These are phyloP conservation scores for Hanseniaspora mollemarum DNA, from an alignment of 805 yeast species.

Conservation along the genomic window DNA sequence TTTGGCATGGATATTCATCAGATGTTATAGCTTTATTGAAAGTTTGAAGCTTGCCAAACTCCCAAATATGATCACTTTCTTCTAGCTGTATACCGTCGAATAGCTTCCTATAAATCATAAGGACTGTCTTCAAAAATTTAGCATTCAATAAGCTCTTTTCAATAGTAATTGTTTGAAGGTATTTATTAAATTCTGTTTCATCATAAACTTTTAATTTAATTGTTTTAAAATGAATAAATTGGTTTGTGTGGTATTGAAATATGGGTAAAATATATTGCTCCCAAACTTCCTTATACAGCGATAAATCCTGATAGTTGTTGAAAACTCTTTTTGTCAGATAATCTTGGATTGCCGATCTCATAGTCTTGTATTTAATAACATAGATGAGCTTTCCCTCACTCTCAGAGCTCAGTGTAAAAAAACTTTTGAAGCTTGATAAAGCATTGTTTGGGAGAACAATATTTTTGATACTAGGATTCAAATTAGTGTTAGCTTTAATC, in stretches of 20 bases:
- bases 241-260: constrained; percentile 20
- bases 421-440: not conserved
- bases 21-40: not conserved
- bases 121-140: not conserved
- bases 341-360: not conserved
- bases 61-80: constrained; percentile 1
- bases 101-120: constrained; percentile 5
- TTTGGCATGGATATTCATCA: not conserved
- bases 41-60: not conserved
- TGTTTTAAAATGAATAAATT: constrained; percentile 8
- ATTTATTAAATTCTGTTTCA: constrained; percentile 1
- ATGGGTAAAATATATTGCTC: constrained; percentile 19
- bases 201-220: constrained; percentile 14
- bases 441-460: constrained; percentile 8
- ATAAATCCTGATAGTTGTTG: not conserved
- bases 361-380: not conserved
- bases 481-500: constrained; percentile 10
- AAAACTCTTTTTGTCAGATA: constrained; percentile 12
- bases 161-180: not conserved
- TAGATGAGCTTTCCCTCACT: not conserved
- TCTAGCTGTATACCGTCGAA: constrained; percentile 14
- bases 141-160: not conserved
- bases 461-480: constrained; percentile 1
- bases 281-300: constrained; percentile 21
- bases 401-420: not conserved